These are phyloP conservation scores for Hypoxylon perforatum DNA, from an alignment of 495 filamentous ascomycete genomes.

Conservation along the genomic window DNA sequence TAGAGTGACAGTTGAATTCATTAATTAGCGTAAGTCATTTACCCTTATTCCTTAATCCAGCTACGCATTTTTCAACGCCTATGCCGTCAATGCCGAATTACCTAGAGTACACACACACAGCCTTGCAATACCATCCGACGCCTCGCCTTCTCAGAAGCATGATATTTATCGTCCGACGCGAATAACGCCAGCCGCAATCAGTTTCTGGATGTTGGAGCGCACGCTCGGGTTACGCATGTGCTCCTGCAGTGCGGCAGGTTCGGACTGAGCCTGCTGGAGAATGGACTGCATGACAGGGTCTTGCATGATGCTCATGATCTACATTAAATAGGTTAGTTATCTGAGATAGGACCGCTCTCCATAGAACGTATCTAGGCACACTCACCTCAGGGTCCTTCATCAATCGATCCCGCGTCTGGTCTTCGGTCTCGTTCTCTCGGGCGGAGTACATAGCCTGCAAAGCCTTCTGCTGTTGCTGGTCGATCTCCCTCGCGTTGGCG, in stretches of 20 bases:
- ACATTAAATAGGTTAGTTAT: conserved; percentile 47
- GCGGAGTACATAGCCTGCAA: conserved; percentile 87
- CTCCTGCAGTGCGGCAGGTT: conserved; percentile 90
- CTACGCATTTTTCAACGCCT: conserved; percentile 37
- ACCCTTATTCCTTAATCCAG: conserved; percentile 24
- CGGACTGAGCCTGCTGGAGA: conserved; percentile 92
- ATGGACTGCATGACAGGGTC: conserved; percentile 99
- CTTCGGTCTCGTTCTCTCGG: conserved; percentile 93
- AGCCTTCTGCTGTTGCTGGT: conserved; percentile 95
- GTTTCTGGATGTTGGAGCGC: conserved; percentile 86
- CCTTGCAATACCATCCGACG: neutral
- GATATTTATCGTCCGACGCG: conserved; percentile 69
- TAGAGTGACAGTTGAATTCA: neutral
- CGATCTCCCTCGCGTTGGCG: conserved; percentile 87
- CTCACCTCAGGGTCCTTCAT: conserved; percentile 92
- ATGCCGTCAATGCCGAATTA: conserved; percentile 23
- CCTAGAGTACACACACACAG: conserved; percentile 34
- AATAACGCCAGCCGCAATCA: conserved; percentile 93
- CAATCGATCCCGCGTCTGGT: conserved; percentile 93
- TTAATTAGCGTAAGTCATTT: conserved; percentile 32
- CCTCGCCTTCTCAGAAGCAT: neutral
- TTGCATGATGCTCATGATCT: conserved; percentile 91
- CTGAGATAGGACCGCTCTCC: neutral
- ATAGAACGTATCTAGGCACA: conserved; percentile 4
- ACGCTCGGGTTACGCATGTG: conserved; percentile 95